Base-by-base conservation (phyloP, 148 eudicot genomes). In the Rhododendron griersonianum region DNA sequence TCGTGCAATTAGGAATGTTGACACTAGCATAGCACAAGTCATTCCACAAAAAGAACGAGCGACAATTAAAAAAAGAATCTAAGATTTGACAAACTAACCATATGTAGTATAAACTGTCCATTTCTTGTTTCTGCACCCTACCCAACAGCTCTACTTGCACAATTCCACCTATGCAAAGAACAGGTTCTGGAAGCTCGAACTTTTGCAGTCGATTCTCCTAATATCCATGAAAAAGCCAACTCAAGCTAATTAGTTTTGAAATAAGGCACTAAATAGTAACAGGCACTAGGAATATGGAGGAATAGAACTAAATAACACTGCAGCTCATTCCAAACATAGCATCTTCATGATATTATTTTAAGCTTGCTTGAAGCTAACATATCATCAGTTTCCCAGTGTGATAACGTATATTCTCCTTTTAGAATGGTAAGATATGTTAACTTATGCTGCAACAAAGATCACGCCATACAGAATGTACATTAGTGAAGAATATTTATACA, bases 161-260 rank as follows among this genome's bases (percentile, higher is more conserved):
- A 57, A 90, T 80, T 81, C 98, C 98, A 28, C 96, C 96, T 33
- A 96, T 90, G 91, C 94, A 96, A 85, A 94, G 91, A 90, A 91
- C 95, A 83, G 94, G 94, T 81, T 94, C 91, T n/a, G 96, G 95
- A 28, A 96, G 94, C 96, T 90, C 92, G 89, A 93, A 96, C 83
- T 79, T 89, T 81, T 95, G 98, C 90, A 95, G 81, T 65, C 78
- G 3, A 81, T 89, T 92, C 74, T 92, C 94, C 96, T 95, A 87
- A 37, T 7, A 33, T 65, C 39, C n/a, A 83, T 44, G n/a, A 41
- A 10, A 28, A 78, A 83, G 39, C 37, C 44, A 83, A 67, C 37
- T 67, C 16, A 83, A 18, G 33, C 44, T 14, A 37, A 10, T 67
- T 44, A 15, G 21, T 67, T 83, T 67, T 9, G 3, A 67, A 69